A percentile compares a stretch with the other conserved stretches of the same genome.
Evolutionary conservation across 108 stramenopile genomes (phyloP).

Genomic region (Skeletonema marinoi): DNA sequence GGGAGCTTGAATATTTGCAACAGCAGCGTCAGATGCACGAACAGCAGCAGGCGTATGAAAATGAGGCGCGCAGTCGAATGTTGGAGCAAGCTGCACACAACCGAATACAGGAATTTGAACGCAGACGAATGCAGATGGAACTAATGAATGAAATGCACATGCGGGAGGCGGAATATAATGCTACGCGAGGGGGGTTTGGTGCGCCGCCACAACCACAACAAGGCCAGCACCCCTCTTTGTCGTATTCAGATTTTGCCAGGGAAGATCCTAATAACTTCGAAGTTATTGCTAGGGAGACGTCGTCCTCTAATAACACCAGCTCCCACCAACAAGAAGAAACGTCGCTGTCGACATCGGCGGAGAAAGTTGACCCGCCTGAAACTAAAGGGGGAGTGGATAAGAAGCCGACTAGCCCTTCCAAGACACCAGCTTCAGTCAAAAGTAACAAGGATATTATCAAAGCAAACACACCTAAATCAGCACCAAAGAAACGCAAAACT

Average conservation of each 20-base stretch:
- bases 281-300: background rate
- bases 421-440: background rate
- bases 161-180: constrained; percentile 27
- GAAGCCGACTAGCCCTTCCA: background rate
- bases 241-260: background rate
- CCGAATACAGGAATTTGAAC: constrained; percentile 37
- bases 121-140: constrained; percentile 32
- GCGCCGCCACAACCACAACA: background rate
- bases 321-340: background rate
- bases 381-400: background rate
- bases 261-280: background rate
- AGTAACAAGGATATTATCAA: constrained; percentile 15
- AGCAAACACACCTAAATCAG: constrained; percentile 7
- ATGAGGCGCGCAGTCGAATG: constrained; percentile 30
- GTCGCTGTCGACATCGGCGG: background rate
- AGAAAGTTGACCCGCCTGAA: background rate
- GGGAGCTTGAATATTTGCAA: constrained; percentile 39
- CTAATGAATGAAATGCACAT: constrained; percentile 43
- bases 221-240: background rate
- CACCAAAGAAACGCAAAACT: constrained; percentile 37
- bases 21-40: constrained; percentile 41
- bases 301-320: background rate
- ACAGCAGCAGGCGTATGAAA: constrained; percentile 19
- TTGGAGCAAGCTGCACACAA: constrained; percentile 40
- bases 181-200: background rate